Percentiles rank a stretch among this genome's conserved stretches.
phyloP scores from a whole-genome alignment of 495 filamentous ascomycete species.

The Tuber aestivum region DNA sequence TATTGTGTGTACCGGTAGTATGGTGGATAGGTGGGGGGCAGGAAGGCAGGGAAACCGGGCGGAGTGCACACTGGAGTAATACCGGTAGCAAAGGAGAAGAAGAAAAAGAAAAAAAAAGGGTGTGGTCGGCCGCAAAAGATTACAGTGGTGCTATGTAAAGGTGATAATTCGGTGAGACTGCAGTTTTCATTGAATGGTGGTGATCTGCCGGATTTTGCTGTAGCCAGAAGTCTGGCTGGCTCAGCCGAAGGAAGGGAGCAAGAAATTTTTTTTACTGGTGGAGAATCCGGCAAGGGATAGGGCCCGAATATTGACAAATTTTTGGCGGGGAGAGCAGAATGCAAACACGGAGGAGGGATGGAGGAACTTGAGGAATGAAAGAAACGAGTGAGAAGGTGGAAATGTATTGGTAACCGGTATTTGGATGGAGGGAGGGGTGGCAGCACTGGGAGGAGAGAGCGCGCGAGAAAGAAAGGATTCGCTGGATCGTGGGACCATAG shows the following conservation, averaged over 20 bases:
- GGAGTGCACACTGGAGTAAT: constrained; percentile 26
- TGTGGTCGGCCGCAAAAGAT: constrained; percentile 28
- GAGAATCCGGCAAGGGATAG: neutral
- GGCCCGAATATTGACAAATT: constrained; percentile 7
- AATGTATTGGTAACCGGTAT: neutral
- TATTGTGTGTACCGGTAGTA: constrained; percentile 25
- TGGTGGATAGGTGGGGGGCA: constrained; percentile 6
- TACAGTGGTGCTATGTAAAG: constrained; percentile 34
- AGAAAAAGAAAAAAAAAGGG: constrained; percentile 10
- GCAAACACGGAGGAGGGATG: neutral
- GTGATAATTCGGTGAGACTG: constrained; percentile 27
- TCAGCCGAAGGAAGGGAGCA: constrained; percentile 16
- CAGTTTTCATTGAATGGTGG: constrained; percentile 17
- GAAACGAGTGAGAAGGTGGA: constrained; percentile 16
- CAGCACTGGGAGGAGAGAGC: neutral
- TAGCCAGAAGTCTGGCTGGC: constrained; percentile 24
- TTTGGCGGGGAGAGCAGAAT: constrained; percentile 12
- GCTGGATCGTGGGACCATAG: neutral
- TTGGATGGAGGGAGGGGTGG: neutral
- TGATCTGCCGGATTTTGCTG: constrained; percentile 39
- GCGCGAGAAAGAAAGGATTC: neutral
- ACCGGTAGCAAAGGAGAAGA: no score
- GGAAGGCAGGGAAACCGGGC: no score
- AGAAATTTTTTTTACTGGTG: neutral
- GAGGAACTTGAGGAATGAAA: constrained; percentile 7